Conservation (phyloP, 192 early-diverging fungal genomes). For the Dissophora ornata region DNA sequence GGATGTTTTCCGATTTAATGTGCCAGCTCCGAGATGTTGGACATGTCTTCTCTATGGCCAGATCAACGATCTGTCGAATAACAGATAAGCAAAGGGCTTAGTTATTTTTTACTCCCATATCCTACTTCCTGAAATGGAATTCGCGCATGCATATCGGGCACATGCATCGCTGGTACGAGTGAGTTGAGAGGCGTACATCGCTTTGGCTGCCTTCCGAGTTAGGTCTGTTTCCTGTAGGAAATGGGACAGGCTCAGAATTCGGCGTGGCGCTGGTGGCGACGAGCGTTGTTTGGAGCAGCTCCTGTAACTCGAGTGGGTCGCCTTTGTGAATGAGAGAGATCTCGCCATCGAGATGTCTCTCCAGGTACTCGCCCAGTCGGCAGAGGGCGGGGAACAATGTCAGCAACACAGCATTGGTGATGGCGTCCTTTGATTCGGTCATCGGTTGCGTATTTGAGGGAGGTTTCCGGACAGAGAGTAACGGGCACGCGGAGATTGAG, state of each 20-base stretch:
- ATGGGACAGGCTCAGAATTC: background rate
- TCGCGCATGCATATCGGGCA: background rate
- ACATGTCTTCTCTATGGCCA: conserved; percentile 25
- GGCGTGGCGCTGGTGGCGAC: no score
- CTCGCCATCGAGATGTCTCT: background rate
- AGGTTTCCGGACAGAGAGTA: no score
- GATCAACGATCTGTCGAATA: conserved; percentile 16
- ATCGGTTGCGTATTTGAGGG: background rate
- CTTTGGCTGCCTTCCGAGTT: conserved; percentile 4
- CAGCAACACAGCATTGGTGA: conserved; percentile 39
- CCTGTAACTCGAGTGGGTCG: conserved; percentile 21
- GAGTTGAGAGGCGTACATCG: background rate
- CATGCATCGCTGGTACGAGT: background rate
- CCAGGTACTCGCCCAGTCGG: conserved; percentile 25
- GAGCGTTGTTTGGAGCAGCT: conserved; percentile 22
- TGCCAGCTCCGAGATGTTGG: background rate
- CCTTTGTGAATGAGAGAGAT: background rate
- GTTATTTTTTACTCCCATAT: no score
- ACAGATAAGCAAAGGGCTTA: background rate
- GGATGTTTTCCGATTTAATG: conserved; percentile 12
- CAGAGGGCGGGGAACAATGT: conserved; percentile 23
- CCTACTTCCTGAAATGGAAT: no score
- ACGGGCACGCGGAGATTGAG: no score
- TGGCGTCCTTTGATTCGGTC: background rate
- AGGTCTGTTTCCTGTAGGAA: conserved; percentile 8